Evolutionary conservation across 257 asterid species (phyloP).

Genomic region (Haberlea rhodopensis): DNA sequence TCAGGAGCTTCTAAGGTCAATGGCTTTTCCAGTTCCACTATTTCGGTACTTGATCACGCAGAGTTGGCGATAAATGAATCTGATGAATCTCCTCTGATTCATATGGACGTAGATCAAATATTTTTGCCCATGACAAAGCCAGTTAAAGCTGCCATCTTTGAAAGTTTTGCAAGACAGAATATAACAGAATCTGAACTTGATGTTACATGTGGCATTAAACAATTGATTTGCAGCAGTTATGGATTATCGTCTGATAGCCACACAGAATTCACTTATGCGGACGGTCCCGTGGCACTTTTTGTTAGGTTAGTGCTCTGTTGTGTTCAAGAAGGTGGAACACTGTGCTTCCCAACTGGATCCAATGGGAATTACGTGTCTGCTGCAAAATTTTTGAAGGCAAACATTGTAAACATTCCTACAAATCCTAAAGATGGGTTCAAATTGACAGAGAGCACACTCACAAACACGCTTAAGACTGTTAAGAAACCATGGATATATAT

Average conservation of each 20-base stretch:
- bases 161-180: constrained; percentile 96
- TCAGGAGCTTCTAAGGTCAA: constrained; percentile 45
- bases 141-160: constrained; percentile 90
- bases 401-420: constrained; percentile 53
- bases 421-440: constrained; percentile 60
- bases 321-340: constrained; percentile 78
- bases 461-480: constrained; percentile 41
- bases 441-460: constrained; percentile 59
- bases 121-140: constrained; percentile 81
- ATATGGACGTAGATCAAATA: constrained; percentile 95
- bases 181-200: constrained; percentile 84
- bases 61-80: constrained; percentile 69
- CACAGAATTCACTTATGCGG: constrained; percentile 74
- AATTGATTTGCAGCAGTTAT: constrained; percentile 54
- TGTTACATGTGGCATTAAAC: constrained; percentile 58
- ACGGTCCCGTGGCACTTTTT: constrained; percentile 70
- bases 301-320: constrained; percentile 81
- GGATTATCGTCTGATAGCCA: constrained; percentile 54
- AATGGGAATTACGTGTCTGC: constrained; percentile 85
- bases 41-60: constrained; percentile 64
- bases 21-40: constrained; percentile 63
- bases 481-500: constrained; percentile 86
- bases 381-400: constrained; percentile 73
- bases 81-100: constrained; percentile 62
- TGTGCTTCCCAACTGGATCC: constrained; percentile 89